Conservation (phyloP, 2,329 filamentous ascomycete genomes). For the Ophiognomonia clavigignenti-juglandacearum region DNA sequence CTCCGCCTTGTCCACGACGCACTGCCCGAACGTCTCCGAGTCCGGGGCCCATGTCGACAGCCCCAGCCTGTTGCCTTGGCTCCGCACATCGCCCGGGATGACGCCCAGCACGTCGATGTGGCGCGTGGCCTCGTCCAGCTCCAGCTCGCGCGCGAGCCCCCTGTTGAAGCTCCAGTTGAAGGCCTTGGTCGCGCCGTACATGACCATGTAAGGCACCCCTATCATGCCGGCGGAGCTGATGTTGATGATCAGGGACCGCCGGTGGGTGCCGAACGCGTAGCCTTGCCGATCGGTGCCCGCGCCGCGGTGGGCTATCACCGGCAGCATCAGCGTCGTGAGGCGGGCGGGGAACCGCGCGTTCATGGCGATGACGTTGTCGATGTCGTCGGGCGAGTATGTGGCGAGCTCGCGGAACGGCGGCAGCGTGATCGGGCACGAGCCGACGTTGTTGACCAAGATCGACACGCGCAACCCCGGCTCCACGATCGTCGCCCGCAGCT, state of each 20-base stretch:
- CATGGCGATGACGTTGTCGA: slow-evolving; percentile 26
- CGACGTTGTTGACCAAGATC: slow-evolving; percentile 31
- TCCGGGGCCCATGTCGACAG: slow-evolving; percentile 16
- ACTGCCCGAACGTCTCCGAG: slow-evolving; percentile 15
- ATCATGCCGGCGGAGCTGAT: slow-evolving; percentile 22
- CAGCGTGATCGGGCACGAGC: slow-evolving; percentile 22
- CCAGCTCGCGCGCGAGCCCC: slow-evolving; percentile 25
- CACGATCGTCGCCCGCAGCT: slow-evolving; percentile 18
- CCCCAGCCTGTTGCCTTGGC: slow-evolving; percentile 19
- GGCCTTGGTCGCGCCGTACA: slow-evolving; percentile 28
- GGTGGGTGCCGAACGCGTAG: slow-evolving; percentile 1
- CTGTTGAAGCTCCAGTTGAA: slow-evolving; percentile 26
- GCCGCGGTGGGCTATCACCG: slow-evolving; percentile 18
- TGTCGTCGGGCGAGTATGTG: slow-evolving; percentile 23
- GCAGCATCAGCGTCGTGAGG: slow-evolving; percentile 27
- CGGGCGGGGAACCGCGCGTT: slow-evolving; percentile 32
- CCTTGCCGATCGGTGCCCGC: slow-evolving; percentile 2
- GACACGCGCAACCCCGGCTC: slow-evolving; percentile 21
- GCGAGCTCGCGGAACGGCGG: slow-evolving; percentile 23
- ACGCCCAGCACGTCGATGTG: slow-evolving; percentile 26
- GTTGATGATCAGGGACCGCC: slow-evolving; percentile 25
- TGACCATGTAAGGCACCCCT: slow-evolving; percentile 24
- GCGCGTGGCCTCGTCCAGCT: slow-evolving; percentile 15
- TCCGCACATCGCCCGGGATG: slow-evolving; percentile 24
- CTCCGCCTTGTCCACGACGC: slow-evolving; percentile 20